Evolutionary conservation across 75 land plant genomes (phyloP), one percentile per base, ranked within the genome.

Genomic region (Ceratopteris richardii): DNA sequence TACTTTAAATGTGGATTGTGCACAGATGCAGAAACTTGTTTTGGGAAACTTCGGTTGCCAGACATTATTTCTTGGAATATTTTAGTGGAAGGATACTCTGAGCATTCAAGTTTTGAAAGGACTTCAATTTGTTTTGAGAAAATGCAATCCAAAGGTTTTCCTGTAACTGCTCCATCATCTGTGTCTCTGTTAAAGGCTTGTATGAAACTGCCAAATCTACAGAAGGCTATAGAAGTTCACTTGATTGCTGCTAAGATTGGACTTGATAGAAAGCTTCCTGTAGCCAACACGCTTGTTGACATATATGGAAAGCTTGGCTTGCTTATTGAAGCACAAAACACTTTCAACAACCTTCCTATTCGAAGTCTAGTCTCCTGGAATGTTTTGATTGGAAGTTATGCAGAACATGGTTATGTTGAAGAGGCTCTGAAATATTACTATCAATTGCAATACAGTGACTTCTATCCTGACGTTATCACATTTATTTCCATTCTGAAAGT

Each of bases 311-410:
- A 67, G 29, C 22, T 46, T 51, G 73, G 77, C 0, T 16, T 12
- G 12, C 58, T 75, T 65, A 11, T n/a, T 24, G 67, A 66, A 13
- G 77, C 77, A 16, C 62, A 50, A 0, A 31, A 50, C 16, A 31
- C 68, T 27, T 75, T 75, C 48, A 63, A 75, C 36, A 44, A 47
- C 31, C 51, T 64, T 50, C 72, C 44, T 2, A 26, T 44, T 29
- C 51, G 50, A 23, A 68, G 57, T 29, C 54, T 64, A 19, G 53
- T 69, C 23, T 60, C 77, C 0, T 75, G 73, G 73, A 75, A 65
- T 23, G 65, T 61, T 0, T 51, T 75, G 19, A 68, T 75, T 53
- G 56, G 67, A 2, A 73, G 71, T 3, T 75, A 64, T 20, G 63
- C 65, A 1, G 27, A 27, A 5, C 65, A 68, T 28, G 77, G 67